phyloP scores from a whole-genome alignment of 306 rosid genomes.

The Prunus kanzakura region DNA sequence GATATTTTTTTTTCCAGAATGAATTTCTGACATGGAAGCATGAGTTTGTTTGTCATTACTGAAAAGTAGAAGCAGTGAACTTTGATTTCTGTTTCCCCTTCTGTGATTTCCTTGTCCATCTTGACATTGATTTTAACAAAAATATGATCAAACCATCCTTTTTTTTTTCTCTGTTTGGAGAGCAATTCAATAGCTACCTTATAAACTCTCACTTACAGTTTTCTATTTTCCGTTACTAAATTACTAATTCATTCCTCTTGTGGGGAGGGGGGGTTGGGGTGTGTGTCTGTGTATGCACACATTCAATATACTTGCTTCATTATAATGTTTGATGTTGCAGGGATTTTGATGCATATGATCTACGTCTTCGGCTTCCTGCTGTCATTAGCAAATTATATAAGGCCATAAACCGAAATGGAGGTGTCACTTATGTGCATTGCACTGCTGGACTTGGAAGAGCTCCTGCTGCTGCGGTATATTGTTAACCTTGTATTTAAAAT shows the following conservation, averaged over 20 bases:
- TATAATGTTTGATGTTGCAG: constrained; percentile 47
- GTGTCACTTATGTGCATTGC: constrained; percentile 88
- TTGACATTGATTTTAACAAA: neutral
- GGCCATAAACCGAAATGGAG: constrained; percentile 75
- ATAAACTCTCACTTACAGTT: neutral
- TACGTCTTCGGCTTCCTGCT: constrained; percentile 74
- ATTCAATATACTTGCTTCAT: constrained; percentile 10
- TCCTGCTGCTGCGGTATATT: constrained; percentile 77
- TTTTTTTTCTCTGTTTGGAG: neutral
- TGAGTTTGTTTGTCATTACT: neutral
- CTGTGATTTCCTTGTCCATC: too few relatives aligned
- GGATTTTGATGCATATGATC: constrained; percentile 88
- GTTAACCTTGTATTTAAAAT: neutral
- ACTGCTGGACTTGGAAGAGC: constrained; percentile 99
- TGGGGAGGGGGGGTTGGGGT: neutral
- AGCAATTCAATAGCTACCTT: neutral
- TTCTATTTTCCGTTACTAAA: neutral
- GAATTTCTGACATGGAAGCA: neutral
- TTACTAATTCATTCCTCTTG: neutral
- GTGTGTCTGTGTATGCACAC: neutral
- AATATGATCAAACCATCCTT: neutral
- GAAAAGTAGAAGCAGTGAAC: neutral
- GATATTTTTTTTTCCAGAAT: neutral
- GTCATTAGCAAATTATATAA: constrained; percentile 73
- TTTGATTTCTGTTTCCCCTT: neutral